Percentiles rank a stretch among this genome's conserved stretches.
These are phyloP conservation scores for Scutellaria barbata DNA, from an alignment of 257 asterid genomes.

Conservation along the genomic window DNA sequence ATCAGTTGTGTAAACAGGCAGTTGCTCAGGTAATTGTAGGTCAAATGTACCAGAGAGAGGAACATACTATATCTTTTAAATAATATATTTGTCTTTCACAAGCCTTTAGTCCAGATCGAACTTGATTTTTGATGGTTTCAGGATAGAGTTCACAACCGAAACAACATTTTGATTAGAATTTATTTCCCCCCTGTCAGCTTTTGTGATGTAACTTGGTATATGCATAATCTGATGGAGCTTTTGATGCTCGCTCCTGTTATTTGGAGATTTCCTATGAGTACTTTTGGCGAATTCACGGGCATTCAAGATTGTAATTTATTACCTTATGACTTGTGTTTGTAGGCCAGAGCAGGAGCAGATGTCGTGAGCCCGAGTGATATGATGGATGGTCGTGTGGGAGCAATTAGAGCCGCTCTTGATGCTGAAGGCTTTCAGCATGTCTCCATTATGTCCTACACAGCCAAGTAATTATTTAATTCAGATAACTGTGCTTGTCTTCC, in stretches of 20 bases:
- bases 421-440: constrained; percentile 86
- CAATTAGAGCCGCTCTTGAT: constrained; percentile 90
- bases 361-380: constrained; percentile 97
- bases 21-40: constrained; percentile 75
- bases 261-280: background rate
- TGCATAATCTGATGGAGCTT: constrained; percentile 13
- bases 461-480: constrained; percentile 56
- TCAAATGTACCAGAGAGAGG: background rate
- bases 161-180: background rate
- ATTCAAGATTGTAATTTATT: constrained; percentile 19
- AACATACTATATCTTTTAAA: background rate
- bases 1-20: constrained; percentile 94
- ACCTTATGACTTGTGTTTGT: constrained; percentile 27
- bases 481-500: background rate
- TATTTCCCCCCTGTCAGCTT: background rate
- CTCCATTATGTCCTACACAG: constrained; percentile 94
- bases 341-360: constrained; percentile 99
- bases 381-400: constrained; percentile 99
- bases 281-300: background rate
- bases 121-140: background rate
- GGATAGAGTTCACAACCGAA: constrained; percentile 1
- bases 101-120: background rate
- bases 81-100: background rate
- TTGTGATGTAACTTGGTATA: background rate
- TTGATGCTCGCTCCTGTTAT: background rate